Base-by-base conservation (phyloP, 2,329 filamentous ascomycete species). In the Orbilia brochopaga region DNA sequence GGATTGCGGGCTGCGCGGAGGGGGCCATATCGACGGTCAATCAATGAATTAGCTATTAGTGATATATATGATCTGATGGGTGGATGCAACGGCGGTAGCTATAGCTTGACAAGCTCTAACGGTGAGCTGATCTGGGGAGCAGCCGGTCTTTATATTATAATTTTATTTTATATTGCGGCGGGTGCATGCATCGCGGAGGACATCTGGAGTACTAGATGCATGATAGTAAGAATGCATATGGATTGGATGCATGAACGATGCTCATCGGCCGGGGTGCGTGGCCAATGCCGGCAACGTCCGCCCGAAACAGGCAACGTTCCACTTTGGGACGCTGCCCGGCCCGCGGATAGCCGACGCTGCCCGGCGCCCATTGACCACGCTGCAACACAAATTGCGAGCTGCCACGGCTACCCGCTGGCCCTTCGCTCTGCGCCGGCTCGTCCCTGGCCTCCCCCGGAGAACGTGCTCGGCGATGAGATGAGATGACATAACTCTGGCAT, bases 21-120 rank as follows among this genome's bases (percentile, higher is more conserved):
- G 86, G 86, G 75, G 85, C 83, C 86, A 88, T 87, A 78, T 75
- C 79, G 75, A 79, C 17, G 27, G 10, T 77, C 70, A 67, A 75
- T 74, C 61, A 27, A 37, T 50, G 55, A 70, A 75, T 0, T 76
- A 73, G n/a, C 76, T 75, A 17, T 74, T 51, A 30, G 74, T 63
- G 27, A 72, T n/a, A n/a, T n/a, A n/a, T n/a, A n/a, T n/a, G n/a
- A n/a, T n/a, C n/a, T n/a, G n/a, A n/a, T n/a, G n/a, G n/a, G n/a
- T n/a, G n/a, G n/a, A n/a, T n/a, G n/a, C n/a, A n/a, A n/a, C n/a
- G n/a, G n/a, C n/a, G n/a, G n/a, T n/a, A n/a, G n/a, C n/a, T n/a
- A n/a, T n/a, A n/a, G n/a, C n/a, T n/a, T n/a, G n/a, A n/a, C n/a
- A n/a, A n/a, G n/a, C n/a, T n/a, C n/a, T n/a, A n/a, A n/a, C n/a